Evolutionary conservation across 1,284 basidiomycete species (phyloP), one percentile per base, ranked within the genome.

Genomic region (Fomitopsis pinicola): DNA sequence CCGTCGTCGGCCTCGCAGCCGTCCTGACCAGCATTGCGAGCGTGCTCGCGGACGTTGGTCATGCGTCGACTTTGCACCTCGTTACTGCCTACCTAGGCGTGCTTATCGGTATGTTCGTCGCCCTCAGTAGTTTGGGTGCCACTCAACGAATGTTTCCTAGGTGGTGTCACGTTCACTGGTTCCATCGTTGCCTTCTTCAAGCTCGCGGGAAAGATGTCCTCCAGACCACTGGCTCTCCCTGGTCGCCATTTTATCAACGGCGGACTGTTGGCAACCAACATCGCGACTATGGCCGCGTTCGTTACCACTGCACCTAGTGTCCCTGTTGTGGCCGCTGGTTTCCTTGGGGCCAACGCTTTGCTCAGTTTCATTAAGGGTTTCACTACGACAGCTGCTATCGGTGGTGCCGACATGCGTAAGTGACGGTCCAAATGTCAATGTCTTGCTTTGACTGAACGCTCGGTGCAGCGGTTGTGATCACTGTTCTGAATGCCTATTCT

Each of bases 141-240:
- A 33, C 30, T 8, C 30, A 14, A 12, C 30, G 59, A 10, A 58
- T 42, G 19, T 17, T 48, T 62, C 33, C 62, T 56, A 82, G 85
- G 86, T 74, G 88, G 87, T 64, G 77, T 91, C 44, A 91, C 90
- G 2, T 92, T 91, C 68, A 90, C 89, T 28, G 92, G 92, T 26
- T 93, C 91, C 5, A 85, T 94, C 58, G 89, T 94, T n/a, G 92
- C 92, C 0, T 94, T 93, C 81, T 75, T 94, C 57, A 94, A 94
- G 72, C 80, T 94, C 42, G 91, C 91, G 1, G 92, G 89, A 7
- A 84, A 82, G 63, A 89, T 94, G 83, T 80, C 87, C 9, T 91
- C 88, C 52, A 85, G 80, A 65, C 88, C 92, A 0, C 74, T 93
- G 26, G 75, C 79, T 30, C 78, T 94, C 35, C 91, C 91, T 7